Evolutionary conservation across 371 early-diverging fungal species (phyloP).

Genomic region (Fennellomyces sp.): DNA sequence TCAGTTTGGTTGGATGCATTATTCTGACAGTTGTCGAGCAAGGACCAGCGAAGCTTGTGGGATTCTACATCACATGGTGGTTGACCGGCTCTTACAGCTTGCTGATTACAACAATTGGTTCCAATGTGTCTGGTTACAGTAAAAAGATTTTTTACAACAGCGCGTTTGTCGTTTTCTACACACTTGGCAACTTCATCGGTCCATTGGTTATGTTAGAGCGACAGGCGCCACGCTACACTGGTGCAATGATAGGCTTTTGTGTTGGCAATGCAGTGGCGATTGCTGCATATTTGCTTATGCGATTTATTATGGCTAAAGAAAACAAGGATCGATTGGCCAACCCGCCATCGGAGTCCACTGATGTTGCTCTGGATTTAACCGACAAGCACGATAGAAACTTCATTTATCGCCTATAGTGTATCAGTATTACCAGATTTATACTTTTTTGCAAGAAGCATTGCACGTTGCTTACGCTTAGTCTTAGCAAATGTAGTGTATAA

Average conservation of each 20-base stretch:
- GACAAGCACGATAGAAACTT: conserved; percentile 31
- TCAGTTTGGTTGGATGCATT: conserved; percentile 9
- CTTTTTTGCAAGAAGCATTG: no score
- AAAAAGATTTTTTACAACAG: conserved; percentile 41
- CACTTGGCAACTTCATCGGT: conserved; percentile 37
- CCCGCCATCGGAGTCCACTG: conserved; percentile 7
- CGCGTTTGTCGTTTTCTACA: conserved; percentile 25
- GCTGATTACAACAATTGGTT: conserved; percentile 19
- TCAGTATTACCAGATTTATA: no score
- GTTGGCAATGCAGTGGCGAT: conserved; percentile 28
- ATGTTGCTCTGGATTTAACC: conserved; percentile 32
- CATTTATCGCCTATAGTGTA: conserved; percentile 24
- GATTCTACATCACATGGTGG: conserved; percentile 28
- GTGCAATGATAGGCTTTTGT: conserved; percentile 31
- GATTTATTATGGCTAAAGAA: conserved; percentile 19
- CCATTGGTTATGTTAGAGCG: conserved; percentile 12
- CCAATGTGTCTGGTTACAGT: conserved; percentile 17
- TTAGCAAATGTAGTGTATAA: no score
- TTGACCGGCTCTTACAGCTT: conserved; percentile 18
- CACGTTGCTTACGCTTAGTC: no score
- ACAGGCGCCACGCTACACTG: conserved; percentile 17
- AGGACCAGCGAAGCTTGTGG: conserved; percentile 24
- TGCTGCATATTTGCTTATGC: conserved; percentile 22
- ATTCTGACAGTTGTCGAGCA: not conserved
- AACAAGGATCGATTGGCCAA: conserved; percentile 18